These are phyloP conservation scores for Ambrosiella beaveri DNA, from an alignment of 2,329 filamentous ascomycete genomes.

Conservation along the genomic window DNA sequence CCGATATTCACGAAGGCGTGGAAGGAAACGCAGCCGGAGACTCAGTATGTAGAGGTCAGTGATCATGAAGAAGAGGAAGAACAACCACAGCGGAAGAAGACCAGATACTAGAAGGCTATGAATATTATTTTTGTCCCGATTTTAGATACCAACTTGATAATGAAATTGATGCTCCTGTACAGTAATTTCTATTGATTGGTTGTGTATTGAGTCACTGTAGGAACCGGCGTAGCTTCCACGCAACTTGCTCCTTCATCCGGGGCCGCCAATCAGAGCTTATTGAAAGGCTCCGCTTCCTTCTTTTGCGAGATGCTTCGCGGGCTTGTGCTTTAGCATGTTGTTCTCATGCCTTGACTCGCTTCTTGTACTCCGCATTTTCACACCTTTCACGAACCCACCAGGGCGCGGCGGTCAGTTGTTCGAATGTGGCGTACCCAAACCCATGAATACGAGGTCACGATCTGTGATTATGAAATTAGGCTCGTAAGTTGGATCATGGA, in stretches of 20 bases:
- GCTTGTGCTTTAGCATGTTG: neutral
- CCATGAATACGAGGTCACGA: neutral
- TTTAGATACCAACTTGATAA: neutral
- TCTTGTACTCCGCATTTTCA: neutral
- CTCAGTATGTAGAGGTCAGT: constrained; percentile 77
- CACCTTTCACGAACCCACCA: neutral
- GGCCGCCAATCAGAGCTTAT: neutral
- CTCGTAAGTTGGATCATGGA: neutral
- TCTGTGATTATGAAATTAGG: neutral
- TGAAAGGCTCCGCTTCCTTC: neutral
- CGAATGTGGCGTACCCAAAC: constrained; percentile 1
- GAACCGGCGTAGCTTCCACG: neutral
- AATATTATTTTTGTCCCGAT: neutral
- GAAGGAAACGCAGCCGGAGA: constrained; percentile 79
- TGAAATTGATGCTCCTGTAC: neutral
- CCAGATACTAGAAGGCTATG: constrained; percentile 26
- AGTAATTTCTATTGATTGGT: neutral
- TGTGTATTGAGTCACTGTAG: neutral
- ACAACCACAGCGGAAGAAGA: constrained; percentile 46
- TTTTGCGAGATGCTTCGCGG: no score
- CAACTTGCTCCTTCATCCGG: neutral
- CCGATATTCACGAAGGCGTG: constrained; percentile 90
- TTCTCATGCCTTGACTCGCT: neutral
- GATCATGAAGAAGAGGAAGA: constrained; percentile 55
- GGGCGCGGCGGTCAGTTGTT: neutral